Evolutionary conservation across 2,329 filamentous ascomycete genomes (phyloP).

Genomic region (Cercospora sp.): DNA sequence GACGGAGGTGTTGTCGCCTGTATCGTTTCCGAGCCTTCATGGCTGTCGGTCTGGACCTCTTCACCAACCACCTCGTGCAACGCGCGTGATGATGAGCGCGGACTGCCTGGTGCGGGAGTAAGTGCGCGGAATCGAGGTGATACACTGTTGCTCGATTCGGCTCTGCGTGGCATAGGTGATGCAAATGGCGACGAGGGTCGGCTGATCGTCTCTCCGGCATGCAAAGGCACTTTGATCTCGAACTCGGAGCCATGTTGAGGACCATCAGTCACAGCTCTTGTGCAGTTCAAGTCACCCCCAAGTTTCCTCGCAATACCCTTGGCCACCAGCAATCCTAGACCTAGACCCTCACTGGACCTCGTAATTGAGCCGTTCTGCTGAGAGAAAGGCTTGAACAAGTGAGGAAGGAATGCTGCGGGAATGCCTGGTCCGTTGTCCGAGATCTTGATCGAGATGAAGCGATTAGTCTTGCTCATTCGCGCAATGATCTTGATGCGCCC

Average conservation of each 20-base stretch:
- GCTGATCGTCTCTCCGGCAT: constrained; percentile 52
- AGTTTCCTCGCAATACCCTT: constrained; percentile 69
- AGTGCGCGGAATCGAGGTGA: constrained; percentile 21
- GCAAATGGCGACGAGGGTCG: constrained; percentile 54
- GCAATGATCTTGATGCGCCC: constrained; percentile 61
- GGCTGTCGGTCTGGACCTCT: constrained; percentile 5
- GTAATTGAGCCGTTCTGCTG: constrained; percentile 68
- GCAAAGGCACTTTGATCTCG: constrained; percentile 64
- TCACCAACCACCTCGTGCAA: constrained; percentile 28
- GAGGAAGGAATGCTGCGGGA: constrained; percentile 63
- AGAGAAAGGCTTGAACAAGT: constrained; percentile 69
- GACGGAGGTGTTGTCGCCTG: constrained; percentile 25
- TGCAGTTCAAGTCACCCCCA: constrained; percentile 66
- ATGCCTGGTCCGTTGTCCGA: constrained; percentile 69
- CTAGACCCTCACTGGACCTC: constrained; percentile 66
- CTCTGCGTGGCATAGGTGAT: constrained; percentile 44
- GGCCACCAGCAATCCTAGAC: constrained; percentile 69
- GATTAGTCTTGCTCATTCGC: constrained; percentile 48
- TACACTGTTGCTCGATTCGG: constrained; percentile 12
- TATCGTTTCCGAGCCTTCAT: neutral
- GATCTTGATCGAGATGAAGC: constrained; percentile 62
- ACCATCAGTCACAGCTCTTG: constrained; percentile 62
- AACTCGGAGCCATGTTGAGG: constrained; percentile 66
- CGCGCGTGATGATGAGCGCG: constrained; percentile 30
- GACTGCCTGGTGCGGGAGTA: constrained; percentile 26